Conservation (phyloP, 1,284 basidiomycete species). For the Gomphus bonarii region DNA sequence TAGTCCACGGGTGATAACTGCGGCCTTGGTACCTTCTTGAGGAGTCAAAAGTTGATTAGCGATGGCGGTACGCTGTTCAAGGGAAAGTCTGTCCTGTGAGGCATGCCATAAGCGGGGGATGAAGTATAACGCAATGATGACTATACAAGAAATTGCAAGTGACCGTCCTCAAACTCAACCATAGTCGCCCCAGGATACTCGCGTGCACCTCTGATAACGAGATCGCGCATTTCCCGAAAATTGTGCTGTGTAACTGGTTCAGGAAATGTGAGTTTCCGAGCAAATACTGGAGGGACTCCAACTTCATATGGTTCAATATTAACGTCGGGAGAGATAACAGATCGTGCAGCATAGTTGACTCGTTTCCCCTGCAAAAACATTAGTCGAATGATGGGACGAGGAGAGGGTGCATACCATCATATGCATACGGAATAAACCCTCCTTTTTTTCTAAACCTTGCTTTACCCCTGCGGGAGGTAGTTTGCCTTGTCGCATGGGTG, state of each 20-base stretch:
- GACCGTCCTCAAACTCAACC: slow-evolving; percentile 93
- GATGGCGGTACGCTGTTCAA: slow-evolving; percentile 87
- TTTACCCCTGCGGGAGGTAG: slow-evolving; percentile 94
- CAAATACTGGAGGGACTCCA: slow-evolving; percentile 96
- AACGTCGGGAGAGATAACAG: slow-evolving; percentile 98
- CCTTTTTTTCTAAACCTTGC: slow-evolving; percentile 97
- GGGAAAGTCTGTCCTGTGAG: slow-evolving; percentile 68
- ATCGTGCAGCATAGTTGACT: slow-evolving; percentile 98
- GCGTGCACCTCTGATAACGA: slow-evolving; percentile 88
- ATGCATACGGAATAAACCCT: slow-evolving; percentile 95
- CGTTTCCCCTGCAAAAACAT: slow-evolving; percentile 77
- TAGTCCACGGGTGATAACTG: slow-evolving; percentile 43
- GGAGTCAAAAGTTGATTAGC: slow-evolving; percentile 97
- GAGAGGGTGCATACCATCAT: slow-evolving; percentile 74
- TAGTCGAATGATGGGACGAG: slow-evolving; percentile 2
- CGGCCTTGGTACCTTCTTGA: slow-evolving; percentile 57
- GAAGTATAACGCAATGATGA: background rate
- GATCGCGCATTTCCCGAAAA: slow-evolving; percentile 79
- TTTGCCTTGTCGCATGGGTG: slow-evolving; percentile 77
- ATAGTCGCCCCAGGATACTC: slow-evolving; percentile 90
- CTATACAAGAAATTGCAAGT: slow-evolving; percentile 68
- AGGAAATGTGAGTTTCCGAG: slow-evolving; percentile 93
- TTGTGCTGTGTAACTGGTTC: slow-evolving; percentile 94
- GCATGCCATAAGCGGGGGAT: slow-evolving; percentile 1
- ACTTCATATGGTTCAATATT: slow-evolving; percentile 99